phyloP scores from a whole-genome alignment of 805 yeast genomes.

The Pichia occidentalis region DNA sequence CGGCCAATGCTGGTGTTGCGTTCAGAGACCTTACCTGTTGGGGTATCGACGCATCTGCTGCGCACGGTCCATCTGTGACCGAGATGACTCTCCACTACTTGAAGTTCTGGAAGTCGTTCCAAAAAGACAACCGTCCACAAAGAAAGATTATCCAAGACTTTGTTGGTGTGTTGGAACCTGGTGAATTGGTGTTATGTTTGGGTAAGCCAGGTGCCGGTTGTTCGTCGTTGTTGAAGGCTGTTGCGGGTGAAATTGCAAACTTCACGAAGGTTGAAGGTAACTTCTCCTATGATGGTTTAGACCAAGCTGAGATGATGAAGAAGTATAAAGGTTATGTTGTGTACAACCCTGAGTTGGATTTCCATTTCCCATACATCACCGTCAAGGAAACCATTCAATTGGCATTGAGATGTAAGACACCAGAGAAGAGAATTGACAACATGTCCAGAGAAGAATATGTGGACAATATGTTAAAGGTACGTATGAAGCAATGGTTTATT shows the following conservation, averaged over 20 bases:
- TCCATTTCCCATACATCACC: constrained; percentile 48
- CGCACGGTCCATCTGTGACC: constrained; percentile 39
- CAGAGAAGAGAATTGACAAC: constrained; percentile 35
- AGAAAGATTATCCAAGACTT: constrained; percentile 24
- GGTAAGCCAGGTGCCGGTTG: constrained; percentile 64
- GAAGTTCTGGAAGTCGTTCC: constrained; percentile 24
- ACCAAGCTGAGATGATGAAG: constrained; percentile 41
- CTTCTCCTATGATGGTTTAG: constrained; percentile 44
- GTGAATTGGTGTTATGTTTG: constrained; percentile 47
- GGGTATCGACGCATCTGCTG: constrained; percentile 46
- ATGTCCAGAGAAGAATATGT: constrained; percentile 37
- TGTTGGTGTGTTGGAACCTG: constrained; percentile 34
- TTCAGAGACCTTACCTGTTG: constrained; percentile 36
- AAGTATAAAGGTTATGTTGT: constrained; percentile 42
- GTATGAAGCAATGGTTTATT: no score
- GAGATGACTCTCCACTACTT: constrained; percentile 33
- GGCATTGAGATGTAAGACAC: constrained; percentile 54
- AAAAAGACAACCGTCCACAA: constrained; percentile 28
- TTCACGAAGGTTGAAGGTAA: constrained; percentile 34
- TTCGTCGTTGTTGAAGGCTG: constrained; percentile 44
- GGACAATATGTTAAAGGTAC: constrained; percentile 36
- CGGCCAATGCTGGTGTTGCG: constrained; percentile 44
- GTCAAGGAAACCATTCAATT: constrained; percentile 52
- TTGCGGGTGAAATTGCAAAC: constrained; percentile 40
- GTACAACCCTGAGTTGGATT: constrained; percentile 51